These are phyloP conservation scores for Colletotrichum filicis DNA, from an alignment of 2,329 filamentous ascomycete genomes.

Conservation along the genomic window DNA sequence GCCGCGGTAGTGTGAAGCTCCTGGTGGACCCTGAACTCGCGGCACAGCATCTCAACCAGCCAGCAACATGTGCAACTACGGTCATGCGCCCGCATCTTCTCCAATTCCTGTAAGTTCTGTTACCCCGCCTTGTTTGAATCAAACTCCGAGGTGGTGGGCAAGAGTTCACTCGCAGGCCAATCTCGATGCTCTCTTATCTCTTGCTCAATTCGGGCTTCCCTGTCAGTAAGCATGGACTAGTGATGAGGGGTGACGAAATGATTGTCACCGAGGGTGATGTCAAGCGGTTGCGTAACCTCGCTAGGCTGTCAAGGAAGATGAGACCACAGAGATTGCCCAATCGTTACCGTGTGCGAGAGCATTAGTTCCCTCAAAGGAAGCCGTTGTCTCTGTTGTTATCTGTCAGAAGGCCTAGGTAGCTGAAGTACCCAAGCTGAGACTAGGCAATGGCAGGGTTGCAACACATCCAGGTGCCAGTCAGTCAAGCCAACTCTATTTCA, in stretches of 20 bases:
- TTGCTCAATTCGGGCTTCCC: neutral
- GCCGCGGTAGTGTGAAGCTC: slow-evolving; percentile 1
- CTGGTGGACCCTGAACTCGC: neutral
- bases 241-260: slow-evolving; percentile 6
- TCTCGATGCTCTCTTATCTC: slow-evolving; percentile 6
- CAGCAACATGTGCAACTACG: slow-evolving; percentile 3
- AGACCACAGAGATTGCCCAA: neutral
- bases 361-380: neutral
- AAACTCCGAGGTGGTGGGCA: slow-evolving; percentile 3
- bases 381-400: neutral
- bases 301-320: neutral
- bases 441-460: neutral
- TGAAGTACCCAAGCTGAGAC: slow-evolving; percentile 2
- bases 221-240: neutral
- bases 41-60: slow-evolving; percentile 1
- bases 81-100: slow-evolving; percentile 10
- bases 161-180: neutral
- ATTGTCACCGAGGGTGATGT: neutral
- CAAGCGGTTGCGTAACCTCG: neutral
- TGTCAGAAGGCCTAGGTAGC: neutral
- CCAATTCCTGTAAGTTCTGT: neutral
- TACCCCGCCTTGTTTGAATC: slow-evolving; percentile 12
- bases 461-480: slow-evolving; percentile 4
- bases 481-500: slow-evolving; percentile 12
- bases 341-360: neutral